phyloP scores from a whole-genome alignment of 345 rosid species.

The rapeseed (Brassica napus) region DNA sequence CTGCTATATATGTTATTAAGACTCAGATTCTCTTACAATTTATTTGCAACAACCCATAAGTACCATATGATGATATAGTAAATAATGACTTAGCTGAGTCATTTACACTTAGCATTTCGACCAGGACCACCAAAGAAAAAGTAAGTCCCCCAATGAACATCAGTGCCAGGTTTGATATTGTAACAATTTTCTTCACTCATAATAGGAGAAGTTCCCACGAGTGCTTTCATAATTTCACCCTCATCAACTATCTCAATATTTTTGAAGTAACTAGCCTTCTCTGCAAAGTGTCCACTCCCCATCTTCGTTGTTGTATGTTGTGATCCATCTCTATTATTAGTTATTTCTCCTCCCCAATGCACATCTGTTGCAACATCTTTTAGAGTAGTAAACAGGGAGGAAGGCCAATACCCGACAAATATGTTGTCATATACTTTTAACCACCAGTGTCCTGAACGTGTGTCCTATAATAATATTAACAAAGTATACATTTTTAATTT shows the following conservation, averaged over 20 bases:
- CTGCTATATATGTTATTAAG: neutral
- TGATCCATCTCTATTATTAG: slow-evolving; percentile 8
- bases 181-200: slow-evolving; percentile 49
- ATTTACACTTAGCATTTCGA: neutral
- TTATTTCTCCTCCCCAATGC: slow-evolving; percentile 51
- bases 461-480: slow-evolving; percentile 34
- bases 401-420: slow-evolving; percentile 51
- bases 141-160: neutral
- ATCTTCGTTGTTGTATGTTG: slow-evolving; percentile 43
- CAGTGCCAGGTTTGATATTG: slow-evolving; percentile 35
- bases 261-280: slow-evolving; percentile 41
- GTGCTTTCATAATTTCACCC: slow-evolving; percentile 39
- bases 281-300: slow-evolving; percentile 53
- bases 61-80: neutral
- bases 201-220: slow-evolving; percentile 33
- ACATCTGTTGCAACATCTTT: slow-evolving; percentile 27
- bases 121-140: neutral
- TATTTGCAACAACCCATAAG: neutral
- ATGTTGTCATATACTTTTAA: slow-evolving; percentile 17
- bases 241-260: slow-evolving; percentile 44
- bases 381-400: slow-evolving; percentile 38
- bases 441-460: slow-evolving; percentile 49
- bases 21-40: neutral
- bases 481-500: neutral
- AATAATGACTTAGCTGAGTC: neutral